Percentiles rank a stretch among this genome's conserved stretches.
phyloP scores from a whole-genome alignment of 768 basidiomycete genomes.

The Boletus rubropictus region DNA sequence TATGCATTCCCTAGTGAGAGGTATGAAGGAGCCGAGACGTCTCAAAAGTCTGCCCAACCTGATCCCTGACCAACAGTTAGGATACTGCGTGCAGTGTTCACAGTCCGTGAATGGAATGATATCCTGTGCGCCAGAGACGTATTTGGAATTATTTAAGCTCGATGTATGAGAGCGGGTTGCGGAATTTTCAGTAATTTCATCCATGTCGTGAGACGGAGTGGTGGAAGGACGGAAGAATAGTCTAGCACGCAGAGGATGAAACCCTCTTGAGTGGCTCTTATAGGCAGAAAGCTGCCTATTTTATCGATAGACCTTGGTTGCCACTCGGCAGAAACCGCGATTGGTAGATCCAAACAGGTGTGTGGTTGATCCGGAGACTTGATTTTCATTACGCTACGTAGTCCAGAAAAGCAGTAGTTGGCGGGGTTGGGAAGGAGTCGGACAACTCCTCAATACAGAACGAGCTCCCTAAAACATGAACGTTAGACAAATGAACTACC shows the following conservation, averaged over 20 bases:
- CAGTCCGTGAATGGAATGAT: conserved; percentile 23
- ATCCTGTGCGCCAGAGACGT: conserved; percentile 1
- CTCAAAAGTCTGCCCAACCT: conserved; percentile 33
- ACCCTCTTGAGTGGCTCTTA: conserved; percentile 14
- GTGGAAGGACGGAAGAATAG: background rate
- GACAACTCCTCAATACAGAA: too few species aligned
- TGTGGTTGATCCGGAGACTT: background rate
- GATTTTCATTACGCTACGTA: too few species aligned
- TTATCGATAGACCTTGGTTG: background rate
- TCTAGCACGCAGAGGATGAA: background rate
- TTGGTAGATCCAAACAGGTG: background rate
- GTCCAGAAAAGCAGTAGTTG: too few species aligned
- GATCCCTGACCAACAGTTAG: conserved; percentile 51
- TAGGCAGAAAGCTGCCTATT: conserved; percentile 5
- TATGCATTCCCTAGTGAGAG: conserved; percentile 34
- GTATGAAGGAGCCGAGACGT: background rate
- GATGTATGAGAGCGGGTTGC: conserved; percentile 14
- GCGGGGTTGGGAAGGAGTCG: too few species aligned
- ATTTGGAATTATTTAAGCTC: conserved; percentile 6
- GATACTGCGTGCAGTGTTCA: conserved; percentile 35
- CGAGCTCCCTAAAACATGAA: too few species aligned
- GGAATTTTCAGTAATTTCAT: conserved; percentile 17
- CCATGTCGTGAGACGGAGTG: conserved; percentile 14
- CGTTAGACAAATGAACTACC: too few species aligned
- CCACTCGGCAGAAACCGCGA: background rate